Percentiles rank a stretch among this genome's conserved stretches.
Evolutionary conservation across 345 rosid species (phyloP).

Genomic region (Orychophragmus violaceus): DNA sequence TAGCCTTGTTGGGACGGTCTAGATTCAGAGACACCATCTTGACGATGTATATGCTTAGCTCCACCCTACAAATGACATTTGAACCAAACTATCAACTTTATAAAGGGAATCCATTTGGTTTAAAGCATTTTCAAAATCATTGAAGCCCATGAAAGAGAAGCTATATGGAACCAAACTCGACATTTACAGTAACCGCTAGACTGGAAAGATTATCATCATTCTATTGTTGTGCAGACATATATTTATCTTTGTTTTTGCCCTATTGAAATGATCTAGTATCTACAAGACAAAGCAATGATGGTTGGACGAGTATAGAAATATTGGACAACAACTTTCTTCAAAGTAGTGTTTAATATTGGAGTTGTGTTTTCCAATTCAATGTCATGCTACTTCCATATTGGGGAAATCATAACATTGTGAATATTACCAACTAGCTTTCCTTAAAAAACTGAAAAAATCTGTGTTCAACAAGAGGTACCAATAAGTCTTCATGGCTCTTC

Average conservation of each 20-base stretch:
- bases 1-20: conserved; percentile 29
- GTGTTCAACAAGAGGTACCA: conserved; percentile 42
- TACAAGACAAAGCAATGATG: not conserved
- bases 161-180: not conserved
- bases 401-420: not conserved
- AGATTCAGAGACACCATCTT: conserved; percentile 36
- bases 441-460: not conserved
- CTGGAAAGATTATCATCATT: not conserved
- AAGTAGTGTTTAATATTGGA: not conserved
- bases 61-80: conserved; percentile 45
- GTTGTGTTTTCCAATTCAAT: not conserved
- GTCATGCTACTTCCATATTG: not conserved
- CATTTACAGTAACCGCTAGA: not conserved
- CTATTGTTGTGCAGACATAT: not conserved
- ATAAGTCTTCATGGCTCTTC: conserved; percentile 84
- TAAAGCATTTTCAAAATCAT: not conserved
- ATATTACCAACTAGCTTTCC: not conserved
- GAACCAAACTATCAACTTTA: conserved; percentile 1
- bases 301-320: not conserved
- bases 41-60: conserved; percentile 46
- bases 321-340: not conserved
- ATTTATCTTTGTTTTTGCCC: not conserved
- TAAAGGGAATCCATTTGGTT: not conserved
- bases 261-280: not conserved
- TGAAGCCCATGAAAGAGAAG: not conserved